A percentile compares a stretch with the other conserved stretches of the same genome.
These are phyloP conservation scores for Ceratocystis colombiana DNA, from an alignment of 2,329 filamentous ascomycete species.

Conservation along the genomic window DNA sequence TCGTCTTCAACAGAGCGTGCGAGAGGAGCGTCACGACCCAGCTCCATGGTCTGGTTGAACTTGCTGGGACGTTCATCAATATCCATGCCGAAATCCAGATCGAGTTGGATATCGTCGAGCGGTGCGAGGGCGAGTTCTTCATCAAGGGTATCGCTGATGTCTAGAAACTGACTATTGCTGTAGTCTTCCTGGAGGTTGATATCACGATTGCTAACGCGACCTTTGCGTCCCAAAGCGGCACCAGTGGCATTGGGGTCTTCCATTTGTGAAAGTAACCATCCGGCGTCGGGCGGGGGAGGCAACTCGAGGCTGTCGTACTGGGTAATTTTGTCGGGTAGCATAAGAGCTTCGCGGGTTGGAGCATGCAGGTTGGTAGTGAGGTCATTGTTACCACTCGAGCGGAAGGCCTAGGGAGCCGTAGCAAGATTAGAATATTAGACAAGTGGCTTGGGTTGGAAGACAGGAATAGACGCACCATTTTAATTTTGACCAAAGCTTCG, in stretches of 20 bases:
- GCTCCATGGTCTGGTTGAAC: conserved; percentile 62
- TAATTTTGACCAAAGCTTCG: conserved; percentile 94
- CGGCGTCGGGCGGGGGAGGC: conserved; percentile 78
- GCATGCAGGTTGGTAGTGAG: conserved; percentile 72
- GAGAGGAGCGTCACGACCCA: conserved; percentile 73
- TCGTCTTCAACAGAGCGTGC: conserved; percentile 59
- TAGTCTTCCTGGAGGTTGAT: conserved; percentile 61
- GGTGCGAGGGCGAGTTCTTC: conserved; percentile 47
- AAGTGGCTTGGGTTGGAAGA: too few species aligned
- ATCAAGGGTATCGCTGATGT: conserved; percentile 51
- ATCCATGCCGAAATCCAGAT: conserved; percentile 65
- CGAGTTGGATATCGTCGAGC: conserved; percentile 58
- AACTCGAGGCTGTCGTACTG: conserved; percentile 71
- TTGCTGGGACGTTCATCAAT: conserved; percentile 52
- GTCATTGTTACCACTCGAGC: conserved; percentile 88
- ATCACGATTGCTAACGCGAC: conserved; percentile 49
- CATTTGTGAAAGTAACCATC: conserved; percentile 68
- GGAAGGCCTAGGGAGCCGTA: conserved; percentile 60
- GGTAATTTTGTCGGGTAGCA: conserved; percentile 84
- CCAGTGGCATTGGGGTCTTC: conserved; percentile 47
- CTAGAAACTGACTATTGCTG: conserved; percentile 70
- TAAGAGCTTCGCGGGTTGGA: conserved; percentile 74
- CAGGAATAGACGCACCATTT: conserved; percentile 59
- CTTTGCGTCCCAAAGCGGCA: conserved; percentile 45
- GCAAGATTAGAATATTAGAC: not conserved